phyloP scores from a whole-genome alignment of 1,139 yeast genomes.

The Spathaspora sp. region DNA sequence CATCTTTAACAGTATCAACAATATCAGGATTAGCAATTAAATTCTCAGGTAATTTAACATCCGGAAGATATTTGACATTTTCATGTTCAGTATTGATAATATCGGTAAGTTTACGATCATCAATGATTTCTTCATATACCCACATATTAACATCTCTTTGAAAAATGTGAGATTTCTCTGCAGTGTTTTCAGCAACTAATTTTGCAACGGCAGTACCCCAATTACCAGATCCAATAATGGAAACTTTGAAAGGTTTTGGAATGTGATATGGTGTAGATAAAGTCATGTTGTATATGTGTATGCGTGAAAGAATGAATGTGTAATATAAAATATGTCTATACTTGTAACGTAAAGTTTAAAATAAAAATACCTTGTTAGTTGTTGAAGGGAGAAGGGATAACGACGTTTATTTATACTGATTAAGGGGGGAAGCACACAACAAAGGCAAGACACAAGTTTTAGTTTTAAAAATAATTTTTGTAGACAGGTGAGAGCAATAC shows the following conservation, averaged over 20 bases:
- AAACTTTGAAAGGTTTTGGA: constrained; percentile 48
- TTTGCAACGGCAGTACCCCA: constrained; percentile 98
- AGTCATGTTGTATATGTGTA: constrained; percentile 25
- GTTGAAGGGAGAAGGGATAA: not conserved
- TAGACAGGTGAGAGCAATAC: not conserved
- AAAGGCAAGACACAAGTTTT: not conserved
- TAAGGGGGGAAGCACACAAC: not conserved
- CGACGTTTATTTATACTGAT: not conserved
- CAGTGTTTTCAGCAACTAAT: constrained; percentile 83
- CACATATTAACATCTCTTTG: constrained; percentile 80
- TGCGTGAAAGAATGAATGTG: not conserved
- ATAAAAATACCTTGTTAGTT: not conserved
- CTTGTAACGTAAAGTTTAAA: not conserved
- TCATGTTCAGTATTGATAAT: constrained; percentile 85
- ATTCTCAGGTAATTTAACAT: constrained; percentile 74
- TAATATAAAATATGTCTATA: not conserved
- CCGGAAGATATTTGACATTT: constrained; percentile 86
- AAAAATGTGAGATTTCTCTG: constrained; percentile 66
- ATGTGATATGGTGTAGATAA: constrained; percentile 32
- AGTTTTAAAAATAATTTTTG: not conserved
- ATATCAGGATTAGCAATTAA: constrained; percentile 83
- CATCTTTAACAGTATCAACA: constrained; percentile 65
- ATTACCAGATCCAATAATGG: constrained; percentile 77
- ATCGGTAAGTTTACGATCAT: constrained; percentile 75
- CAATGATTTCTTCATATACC: constrained; percentile 83